Evolutionary conservation across 1,284 basidiomycete species (phyloP).

Genomic region (Ceratobasidium sp.): DNA sequence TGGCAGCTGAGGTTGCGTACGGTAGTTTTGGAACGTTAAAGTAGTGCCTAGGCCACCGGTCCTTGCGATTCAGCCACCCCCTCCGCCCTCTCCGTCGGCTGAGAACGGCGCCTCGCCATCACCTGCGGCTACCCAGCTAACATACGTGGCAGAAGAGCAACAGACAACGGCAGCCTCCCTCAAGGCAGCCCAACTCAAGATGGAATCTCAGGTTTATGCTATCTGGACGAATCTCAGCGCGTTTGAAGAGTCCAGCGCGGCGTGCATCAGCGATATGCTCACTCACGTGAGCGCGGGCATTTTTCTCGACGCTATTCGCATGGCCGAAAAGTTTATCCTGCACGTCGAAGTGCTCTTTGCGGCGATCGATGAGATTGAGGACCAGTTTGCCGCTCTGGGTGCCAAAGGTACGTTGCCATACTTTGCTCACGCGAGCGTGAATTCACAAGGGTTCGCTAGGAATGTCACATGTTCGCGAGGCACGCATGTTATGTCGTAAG

Average conservation of each 20-base stretch:
- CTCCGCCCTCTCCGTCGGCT: slow-evolving; percentile 45
- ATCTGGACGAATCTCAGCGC: slow-evolving; percentile 99
- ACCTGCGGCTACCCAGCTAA: slow-evolving; percentile 58
- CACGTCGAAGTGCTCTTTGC: slow-evolving; percentile 99
- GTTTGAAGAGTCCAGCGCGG: slow-evolving; percentile 98
- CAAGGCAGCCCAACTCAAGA: slow-evolving; percentile 90
- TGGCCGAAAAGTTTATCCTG: slow-evolving; percentile 98
- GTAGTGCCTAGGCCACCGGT: slow-evolving; percentile 75
- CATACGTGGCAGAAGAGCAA: slow-evolving; percentile 78
- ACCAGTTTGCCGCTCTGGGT: slow-evolving; percentile 82
- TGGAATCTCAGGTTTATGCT: slow-evolving; percentile 98
- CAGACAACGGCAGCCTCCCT: slow-evolving; percentile 84
- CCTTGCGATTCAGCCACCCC: slow-evolving; percentile 63
- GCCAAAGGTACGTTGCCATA: slow-evolving; percentile 75
- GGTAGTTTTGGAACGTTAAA: slow-evolving; percentile 98
- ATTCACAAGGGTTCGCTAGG: slow-evolving; percentile 62
- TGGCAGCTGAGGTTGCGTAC: slow-evolving; percentile 47
- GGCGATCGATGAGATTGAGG: slow-evolving; percentile 96
- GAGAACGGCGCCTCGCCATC: slow-evolving; percentile 38
- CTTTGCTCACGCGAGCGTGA: slow-evolving; percentile 17
- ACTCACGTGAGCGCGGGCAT: slow-evolving; percentile 96
- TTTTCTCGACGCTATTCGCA: slow-evolving; percentile 95
- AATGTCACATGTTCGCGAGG: slow-evolving; percentile 97
- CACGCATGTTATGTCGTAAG: slow-evolving; percentile 98
- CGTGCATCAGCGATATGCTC: slow-evolving; percentile 99